phyloP scores from a whole-genome alignment of 1,139 yeast species.

The Zygoascus sp. region DNA sequence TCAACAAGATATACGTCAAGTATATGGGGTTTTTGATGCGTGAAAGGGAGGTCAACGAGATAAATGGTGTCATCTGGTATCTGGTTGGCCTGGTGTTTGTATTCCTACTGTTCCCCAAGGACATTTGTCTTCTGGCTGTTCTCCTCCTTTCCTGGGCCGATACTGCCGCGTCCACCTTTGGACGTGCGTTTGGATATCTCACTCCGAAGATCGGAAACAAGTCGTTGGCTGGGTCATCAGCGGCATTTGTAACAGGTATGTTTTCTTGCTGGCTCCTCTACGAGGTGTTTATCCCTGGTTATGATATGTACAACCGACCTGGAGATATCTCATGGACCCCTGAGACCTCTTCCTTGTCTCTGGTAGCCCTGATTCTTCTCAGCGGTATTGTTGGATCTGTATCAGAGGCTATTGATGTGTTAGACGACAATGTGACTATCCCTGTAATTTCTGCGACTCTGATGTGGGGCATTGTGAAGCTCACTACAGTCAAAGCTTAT shows the following conservation, averaged over 20 bases:
- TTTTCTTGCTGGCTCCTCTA: conserved; percentile 62
- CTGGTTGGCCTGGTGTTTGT: conserved; percentile 71
- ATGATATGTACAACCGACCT: conserved; percentile 43
- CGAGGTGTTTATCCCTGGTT: conserved; percentile 64
- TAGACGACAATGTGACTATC: conserved; percentile 90
- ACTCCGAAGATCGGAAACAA: conserved; percentile 76
- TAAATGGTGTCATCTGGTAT: conserved; percentile 86
- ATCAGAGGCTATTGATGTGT: conserved; percentile 77
- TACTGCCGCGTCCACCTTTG: conserved; percentile 93
- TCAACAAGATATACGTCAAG: conserved; percentile 62
- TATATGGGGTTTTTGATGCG: conserved; percentile 78
- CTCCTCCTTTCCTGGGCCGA: conserved; percentile 92
- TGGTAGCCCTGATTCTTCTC: conserved; percentile 45
- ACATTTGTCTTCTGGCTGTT: conserved; percentile 69
- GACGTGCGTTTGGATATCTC: conserved; percentile 74
- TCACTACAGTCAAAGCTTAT: conserved; percentile 14
- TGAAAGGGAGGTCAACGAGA: conserved; percentile 61
- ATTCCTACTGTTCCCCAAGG: conserved; percentile 69
- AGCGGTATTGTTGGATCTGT: conserved; percentile 77
- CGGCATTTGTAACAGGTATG: conserved; percentile 76
- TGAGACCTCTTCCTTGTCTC: conserved; percentile 51
- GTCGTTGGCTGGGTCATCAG: conserved; percentile 83
- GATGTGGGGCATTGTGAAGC: conserved; percentile 34
- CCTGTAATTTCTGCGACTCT: conserved; percentile 77
- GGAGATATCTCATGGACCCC: conserved; percentile 62